phyloP scores from a whole-genome alignment of 2,329 filamentous ascomycete genomes.

The Pseudogymnoascus sp. region DNA sequence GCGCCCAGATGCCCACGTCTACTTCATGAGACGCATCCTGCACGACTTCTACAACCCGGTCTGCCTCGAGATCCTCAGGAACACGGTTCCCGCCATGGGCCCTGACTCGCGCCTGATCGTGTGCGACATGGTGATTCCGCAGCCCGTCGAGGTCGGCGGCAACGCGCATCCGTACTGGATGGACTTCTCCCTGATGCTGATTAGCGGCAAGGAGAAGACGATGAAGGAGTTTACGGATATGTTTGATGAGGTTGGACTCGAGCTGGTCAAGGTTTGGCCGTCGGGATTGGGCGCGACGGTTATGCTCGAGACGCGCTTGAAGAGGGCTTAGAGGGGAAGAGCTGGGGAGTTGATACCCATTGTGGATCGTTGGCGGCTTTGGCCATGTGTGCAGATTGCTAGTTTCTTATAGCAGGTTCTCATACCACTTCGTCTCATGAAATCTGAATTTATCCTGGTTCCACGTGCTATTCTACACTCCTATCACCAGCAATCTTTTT shows the following conservation, averaged over 20 bases:
- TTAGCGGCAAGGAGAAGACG: slow-evolving; percentile 30
- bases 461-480: not conserved
- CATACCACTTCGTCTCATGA: not conserved
- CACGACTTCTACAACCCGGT: slow-evolving; percentile 30
- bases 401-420: not conserved
- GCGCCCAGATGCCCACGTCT: slow-evolving; percentile 22
- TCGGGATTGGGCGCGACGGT: slow-evolving; percentile 27
- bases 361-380: not conserved
- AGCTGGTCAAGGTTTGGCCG: slow-evolving; percentile 29
- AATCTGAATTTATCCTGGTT: not conserved
- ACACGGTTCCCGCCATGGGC: slow-evolving; percentile 23
- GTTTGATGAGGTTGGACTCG: slow-evolving; percentile 28
- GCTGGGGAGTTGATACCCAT: not conserved
- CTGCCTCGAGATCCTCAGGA: slow-evolving; percentile 25
- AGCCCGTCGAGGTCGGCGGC: slow-evolving; percentile 24
- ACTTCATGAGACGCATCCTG: slow-evolving; percentile 28
- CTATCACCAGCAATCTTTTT: not conserved
- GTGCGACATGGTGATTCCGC: slow-evolving; percentile 31
- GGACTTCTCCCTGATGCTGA: slow-evolving; percentile 27
- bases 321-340: slow-evolving; percentile 10
- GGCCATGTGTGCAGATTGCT: not conserved
- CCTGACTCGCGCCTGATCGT: slow-evolving; percentile 29
- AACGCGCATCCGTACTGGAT: slow-evolving; percentile 29
- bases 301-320: slow-evolving; percentile 28
- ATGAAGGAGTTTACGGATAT: slow-evolving; percentile 26